Conservation (phyloP, 441 rosid species). For the Flueggea neowawraea region DNA sequence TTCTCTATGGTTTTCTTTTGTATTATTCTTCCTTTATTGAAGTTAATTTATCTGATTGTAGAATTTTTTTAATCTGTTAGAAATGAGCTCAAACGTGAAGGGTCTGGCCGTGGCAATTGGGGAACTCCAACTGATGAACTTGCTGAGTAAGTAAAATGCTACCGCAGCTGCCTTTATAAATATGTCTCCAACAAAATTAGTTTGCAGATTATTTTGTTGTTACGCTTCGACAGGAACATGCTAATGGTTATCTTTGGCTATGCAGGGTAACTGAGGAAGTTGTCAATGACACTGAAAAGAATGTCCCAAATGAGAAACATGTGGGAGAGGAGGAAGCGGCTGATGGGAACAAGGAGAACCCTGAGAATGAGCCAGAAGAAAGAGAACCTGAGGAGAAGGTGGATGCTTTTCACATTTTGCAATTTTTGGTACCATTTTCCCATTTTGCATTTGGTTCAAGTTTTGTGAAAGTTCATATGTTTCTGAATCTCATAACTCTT, state of each 20-base stretch:
- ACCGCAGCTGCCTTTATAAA: neutral
- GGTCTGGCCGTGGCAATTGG: constrained; percentile 87
- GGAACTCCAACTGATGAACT: constrained; percentile 68
- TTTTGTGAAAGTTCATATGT: neutral
- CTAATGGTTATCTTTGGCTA: neutral
- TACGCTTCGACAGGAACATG: neutral
- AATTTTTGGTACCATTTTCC: no score
- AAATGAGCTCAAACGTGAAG: constrained; percentile 72
- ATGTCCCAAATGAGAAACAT: constrained; percentile 29
- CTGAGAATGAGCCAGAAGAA: constrained; percentile 62
- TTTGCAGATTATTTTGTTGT: neutral
- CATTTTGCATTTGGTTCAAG: no score
- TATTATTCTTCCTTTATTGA: neutral
- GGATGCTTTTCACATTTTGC: no score
- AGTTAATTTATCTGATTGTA: neutral
- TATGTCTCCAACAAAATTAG: no score
- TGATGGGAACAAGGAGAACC: constrained; percentile 42
- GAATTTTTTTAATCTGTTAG: constrained; percentile 24
- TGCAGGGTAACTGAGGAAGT: constrained; percentile 48
- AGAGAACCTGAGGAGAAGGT: constrained; percentile 40
- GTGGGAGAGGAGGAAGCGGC: constrained; percentile 50
- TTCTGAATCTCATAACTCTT: neutral
- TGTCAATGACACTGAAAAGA: constrained; percentile 34
- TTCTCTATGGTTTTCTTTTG: neutral
- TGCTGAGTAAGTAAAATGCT: constrained; percentile 48